Percentiles rank a stretch among this genome's conserved stretches.
Evolutionary conservation across 1,284 basidiomycete species (phyloP).

Genomic region (Chondrostereum purpureum): DNA sequence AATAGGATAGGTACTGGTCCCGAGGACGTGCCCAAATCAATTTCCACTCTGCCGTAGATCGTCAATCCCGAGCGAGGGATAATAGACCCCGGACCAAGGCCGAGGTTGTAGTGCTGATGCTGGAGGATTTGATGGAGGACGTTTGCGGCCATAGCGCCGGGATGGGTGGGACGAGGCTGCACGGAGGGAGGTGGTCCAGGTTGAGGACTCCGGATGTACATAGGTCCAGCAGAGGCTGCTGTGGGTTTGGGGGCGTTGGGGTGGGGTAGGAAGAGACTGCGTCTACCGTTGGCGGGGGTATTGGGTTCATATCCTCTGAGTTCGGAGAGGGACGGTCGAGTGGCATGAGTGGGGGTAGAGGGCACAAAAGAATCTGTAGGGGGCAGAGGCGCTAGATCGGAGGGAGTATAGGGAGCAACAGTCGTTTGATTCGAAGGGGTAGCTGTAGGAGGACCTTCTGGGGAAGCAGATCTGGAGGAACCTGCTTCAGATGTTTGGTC

Average conservation of each 20-base stretch:
- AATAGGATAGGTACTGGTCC: conserved; percentile 66
- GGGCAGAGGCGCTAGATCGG: conserved; percentile 4
- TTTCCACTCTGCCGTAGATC: conserved; percentile 55
- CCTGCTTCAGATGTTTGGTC: background rate
- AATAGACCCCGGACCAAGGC: conserved; percentile 8
- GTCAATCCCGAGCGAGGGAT: conserved; percentile 33
- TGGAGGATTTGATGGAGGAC: conserved; percentile 27
- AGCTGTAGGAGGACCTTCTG: background rate
- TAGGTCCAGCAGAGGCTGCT: conserved; percentile 39
- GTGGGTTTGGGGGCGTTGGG: conserved; percentile 64
- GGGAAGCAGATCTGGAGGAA: conserved; percentile 1
- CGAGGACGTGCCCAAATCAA: conserved; percentile 43
- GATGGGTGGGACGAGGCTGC: conserved; percentile 2
- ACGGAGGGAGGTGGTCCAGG: conserved; percentile 15
- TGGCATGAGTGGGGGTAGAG: conserved; percentile 15
- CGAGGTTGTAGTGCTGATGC: conserved; percentile 11
- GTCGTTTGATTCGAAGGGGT: background rate
- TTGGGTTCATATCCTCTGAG: conserved; percentile 18
- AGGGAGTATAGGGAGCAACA: conserved; percentile 7
- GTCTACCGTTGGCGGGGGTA: conserved; percentile 20
- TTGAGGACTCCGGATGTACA: conserved; percentile 43
- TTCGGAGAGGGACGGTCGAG: conserved; percentile 25
- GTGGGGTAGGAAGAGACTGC: conserved; percentile 62
- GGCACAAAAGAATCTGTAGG: conserved; percentile 8
- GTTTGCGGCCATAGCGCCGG: conserved; percentile 11